Evolutionary conservation across 495 filamentous ascomycete species (phyloP).

Genomic region (Aspergillus bridgeri): DNA sequence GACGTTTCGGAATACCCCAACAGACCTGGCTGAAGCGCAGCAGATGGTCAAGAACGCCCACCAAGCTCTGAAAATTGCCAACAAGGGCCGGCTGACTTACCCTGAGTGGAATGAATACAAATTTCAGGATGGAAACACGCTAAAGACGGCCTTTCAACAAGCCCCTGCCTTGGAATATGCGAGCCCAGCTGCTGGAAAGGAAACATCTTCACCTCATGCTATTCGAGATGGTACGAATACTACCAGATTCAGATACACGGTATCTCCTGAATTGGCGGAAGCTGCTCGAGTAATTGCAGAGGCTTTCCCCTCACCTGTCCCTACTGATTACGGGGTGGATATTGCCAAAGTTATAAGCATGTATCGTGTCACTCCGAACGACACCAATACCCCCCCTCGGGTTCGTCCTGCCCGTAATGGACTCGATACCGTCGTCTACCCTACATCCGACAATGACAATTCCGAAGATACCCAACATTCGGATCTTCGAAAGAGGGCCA

Average conservation of each 20-base stretch:
- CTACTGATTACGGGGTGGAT: conserved; percentile 8
- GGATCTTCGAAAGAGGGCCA: background rate
- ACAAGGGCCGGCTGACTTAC: conserved; percentile 5
- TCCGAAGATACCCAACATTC: background rate
- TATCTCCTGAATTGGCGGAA: conserved; percentile 4
- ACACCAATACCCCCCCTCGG: conserved; percentile 7
- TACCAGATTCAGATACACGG: conserved; percentile 7
- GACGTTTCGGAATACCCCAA: background rate
- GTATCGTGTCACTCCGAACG: background rate
- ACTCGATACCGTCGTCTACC: background rate
- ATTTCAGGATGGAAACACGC: background rate
- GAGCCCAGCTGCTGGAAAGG: background rate
- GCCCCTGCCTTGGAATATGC: background rate
- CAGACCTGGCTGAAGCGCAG: background rate
- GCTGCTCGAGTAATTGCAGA: conserved; percentile 17
- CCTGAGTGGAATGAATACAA: conserved; percentile 6
- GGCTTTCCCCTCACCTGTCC: conserved; percentile 3
- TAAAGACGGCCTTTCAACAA: background rate
- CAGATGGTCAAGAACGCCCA: background rate
- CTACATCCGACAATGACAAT: background rate
- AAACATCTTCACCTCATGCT: background rate
- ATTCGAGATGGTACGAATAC: background rate
- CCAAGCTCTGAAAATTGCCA: background rate
- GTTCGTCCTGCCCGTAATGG: background rate
- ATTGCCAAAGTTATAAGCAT: background rate